Evolutionary conservation across 352 stramenopile species (phyloP), one percentile per base, ranked within the genome.

Genomic region (Phytopythium aichiense): DNA sequence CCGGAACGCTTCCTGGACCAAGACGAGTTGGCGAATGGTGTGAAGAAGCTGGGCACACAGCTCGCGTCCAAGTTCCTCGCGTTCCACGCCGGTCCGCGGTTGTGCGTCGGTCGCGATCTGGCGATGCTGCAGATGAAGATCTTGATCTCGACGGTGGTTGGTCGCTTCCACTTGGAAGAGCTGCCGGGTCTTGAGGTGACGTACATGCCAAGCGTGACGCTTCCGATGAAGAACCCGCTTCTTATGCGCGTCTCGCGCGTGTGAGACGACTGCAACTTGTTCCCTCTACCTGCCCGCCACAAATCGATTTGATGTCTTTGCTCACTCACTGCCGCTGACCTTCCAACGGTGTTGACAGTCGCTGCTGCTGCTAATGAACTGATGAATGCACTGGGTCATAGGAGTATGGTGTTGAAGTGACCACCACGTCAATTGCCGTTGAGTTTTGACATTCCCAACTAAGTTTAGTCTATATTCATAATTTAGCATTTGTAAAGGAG

Each of bases 1-100:
- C 81, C 79, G 0, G 74, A 88, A 31, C 72, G 81, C 1, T 94
- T 80, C 67, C 68, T 94, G 20, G 80, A 91, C 25, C 5, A 45
- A 0, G 65, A 66, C 18, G 69, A 70, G 35, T 73, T 81, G 15
- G 43, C 43, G 2, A 50, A 50, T 6, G 43, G 43, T 2, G 43
- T 50, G 20, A 50, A 50, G 43, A 50, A 50, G 9, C n/a, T 50
- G 7, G 43, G 8, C 43, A 37, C 64, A 23, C 56, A 53, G 1
- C 59, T 68, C 7, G 73, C 68, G 2, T 88, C 73, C 58, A 71
- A 79, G 61, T 89, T 46, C 40, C 15, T 46, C 5, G 40, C 40
- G 16, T 46, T 46, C 18, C 40, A 46, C 40, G 40, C 40, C 4
- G 40, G 40, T 20, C 40, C 40, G 40, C 40, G 40, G 40, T 1